Evolutionary conservation across 768 basidiomycete genomes (phyloP), one percentile per base, ranked within the genome.

Genomic region (Coprinellus micaceus): DNA sequence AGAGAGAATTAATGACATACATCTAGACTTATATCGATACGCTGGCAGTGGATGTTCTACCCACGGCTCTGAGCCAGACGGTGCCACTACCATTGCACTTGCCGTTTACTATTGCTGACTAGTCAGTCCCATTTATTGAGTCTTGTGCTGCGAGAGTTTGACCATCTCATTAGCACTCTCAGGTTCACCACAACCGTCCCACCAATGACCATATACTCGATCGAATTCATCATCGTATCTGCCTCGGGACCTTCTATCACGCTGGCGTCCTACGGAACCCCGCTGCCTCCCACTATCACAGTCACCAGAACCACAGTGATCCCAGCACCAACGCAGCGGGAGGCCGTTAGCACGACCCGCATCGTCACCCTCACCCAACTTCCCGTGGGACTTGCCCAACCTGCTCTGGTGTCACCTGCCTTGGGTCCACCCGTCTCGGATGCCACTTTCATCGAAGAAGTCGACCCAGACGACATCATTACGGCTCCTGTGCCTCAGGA

Each of bases 201-300:
- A 4, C 60, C 62, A 5, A 60, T 61, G 50, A 71, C 71, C 0
- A 61, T 81, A 22, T 85, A 80, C 63, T 78, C 81, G 19, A 77
- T 82, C 7, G 73, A 79, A 59, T 87, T 87, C 54, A 61, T 58
- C 37, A 77, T 85, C 43, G 49, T 64, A 5, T 58, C 66, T 48
- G 56, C 61, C 26, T 63, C 65, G 36, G 59, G 25, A 29, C 26
- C 24, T 25, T 39, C 37, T 21, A 30, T 41, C 22, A 41, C 19
- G 25, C 9, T 54, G 2, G 30, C 19, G 33, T 36, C 44, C 21
- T 19, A 29, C 29, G 22, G 22, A 5, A 21, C n/a, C 22, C n/a
- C n/a, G 22, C 39, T n/a, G 15, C 52, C 6, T 12, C 29, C 10
- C 2, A 40, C 44, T 11, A 29, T 39, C 46, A 56, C 45, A 2